phyloP scores from a whole-genome alignment of 352 stramenopile genomes.

The Phytophthora sp. region DNA sequence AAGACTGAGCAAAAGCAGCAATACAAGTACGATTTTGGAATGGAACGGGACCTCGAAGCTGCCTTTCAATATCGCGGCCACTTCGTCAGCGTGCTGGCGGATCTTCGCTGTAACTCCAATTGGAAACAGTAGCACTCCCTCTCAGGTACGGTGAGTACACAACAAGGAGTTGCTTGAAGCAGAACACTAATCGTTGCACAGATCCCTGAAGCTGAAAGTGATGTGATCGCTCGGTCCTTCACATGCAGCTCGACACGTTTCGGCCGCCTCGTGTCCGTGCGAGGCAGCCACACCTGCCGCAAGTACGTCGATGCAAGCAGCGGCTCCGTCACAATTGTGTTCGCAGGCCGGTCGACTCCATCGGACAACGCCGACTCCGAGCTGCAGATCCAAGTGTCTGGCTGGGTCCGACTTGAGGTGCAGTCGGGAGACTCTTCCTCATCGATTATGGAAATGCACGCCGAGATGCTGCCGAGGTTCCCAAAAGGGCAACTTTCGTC shows the following conservation, averaged over 20 bases:
- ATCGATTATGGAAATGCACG: conserved; percentile 1
- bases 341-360: not conserved
- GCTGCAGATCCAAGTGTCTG: not conserved
- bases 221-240: not conserved
- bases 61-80: not conserved
- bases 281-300: not conserved
- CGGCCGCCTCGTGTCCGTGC: not conserved
- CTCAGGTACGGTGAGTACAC: not conserved
- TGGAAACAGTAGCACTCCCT: not conserved
- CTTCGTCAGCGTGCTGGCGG: not conserved
- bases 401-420: not conserved
- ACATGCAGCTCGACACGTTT: not conserved
- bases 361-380: not conserved
- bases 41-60: not conserved
- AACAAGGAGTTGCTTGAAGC: not conserved
- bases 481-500: not conserved
- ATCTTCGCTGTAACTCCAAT: not conserved
- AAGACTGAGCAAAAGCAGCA: no score
- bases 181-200: no score
- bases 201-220: no score
- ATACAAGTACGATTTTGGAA: no score
- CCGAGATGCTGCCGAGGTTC: not conserved
- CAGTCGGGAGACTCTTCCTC: no score
- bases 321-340: not conserved
- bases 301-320: not conserved